Evolutionary conservation across 305 asterid species (phyloP).

Genomic region (Fraxinus velutina): DNA sequence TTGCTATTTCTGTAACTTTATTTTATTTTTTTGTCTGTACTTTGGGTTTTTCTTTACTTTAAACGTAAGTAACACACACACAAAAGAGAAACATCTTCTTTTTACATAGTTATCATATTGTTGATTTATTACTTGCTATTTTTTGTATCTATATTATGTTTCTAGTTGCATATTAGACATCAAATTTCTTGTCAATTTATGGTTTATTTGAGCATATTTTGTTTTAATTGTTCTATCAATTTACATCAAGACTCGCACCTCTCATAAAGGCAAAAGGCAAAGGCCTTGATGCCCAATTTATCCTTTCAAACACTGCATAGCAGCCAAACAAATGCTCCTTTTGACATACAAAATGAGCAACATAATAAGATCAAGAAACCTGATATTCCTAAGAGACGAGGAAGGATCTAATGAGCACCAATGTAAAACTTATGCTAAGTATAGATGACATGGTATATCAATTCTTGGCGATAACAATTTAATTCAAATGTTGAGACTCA

Average conservation of each 20-base stretch:
- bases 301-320: background rate
- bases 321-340: background rate
- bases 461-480: background rate
- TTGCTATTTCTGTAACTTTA: background rate
- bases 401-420: background rate
- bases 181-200: background rate
- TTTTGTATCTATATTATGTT: background rate
- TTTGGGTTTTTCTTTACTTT: background rate
- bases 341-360: background rate
- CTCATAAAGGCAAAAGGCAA: background rate
- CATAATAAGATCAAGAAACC: background rate
- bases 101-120: background rate
- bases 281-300: background rate
- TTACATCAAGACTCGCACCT: background rate
- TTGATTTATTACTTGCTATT: background rate
- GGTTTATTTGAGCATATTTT: background rate
- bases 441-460: background rate
- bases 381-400: background rate
- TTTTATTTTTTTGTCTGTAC: background rate
- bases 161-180: background rate
- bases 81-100: background rate
- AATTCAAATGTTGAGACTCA: background rate
- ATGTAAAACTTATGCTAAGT: background rate
- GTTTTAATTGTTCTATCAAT: background rate
- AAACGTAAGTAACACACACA: background rate